Conservation (phyloP, 768 basidiomycete species). For the Brasilioporus rufonigricans region DNA sequence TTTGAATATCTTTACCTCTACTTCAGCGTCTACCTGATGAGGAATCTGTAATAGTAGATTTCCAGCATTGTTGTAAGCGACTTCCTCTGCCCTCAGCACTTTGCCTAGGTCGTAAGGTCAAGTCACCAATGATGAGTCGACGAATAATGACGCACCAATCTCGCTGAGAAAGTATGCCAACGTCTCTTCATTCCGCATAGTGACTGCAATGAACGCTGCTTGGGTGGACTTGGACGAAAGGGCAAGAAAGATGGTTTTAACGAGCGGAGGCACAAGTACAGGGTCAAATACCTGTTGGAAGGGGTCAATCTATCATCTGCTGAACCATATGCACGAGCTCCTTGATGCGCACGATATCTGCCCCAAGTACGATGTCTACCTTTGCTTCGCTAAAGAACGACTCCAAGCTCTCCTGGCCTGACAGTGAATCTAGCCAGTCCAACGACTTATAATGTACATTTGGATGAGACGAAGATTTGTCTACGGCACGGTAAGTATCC, state of each 20-base stretch:
- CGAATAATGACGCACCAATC: constrained; percentile 24
- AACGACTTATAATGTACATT: constrained; percentile 44
- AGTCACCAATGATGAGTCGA: neutral
- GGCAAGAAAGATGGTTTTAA: constrained; percentile 42
- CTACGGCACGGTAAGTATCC: constrained; percentile 33
- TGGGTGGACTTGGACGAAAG: constrained; percentile 20
- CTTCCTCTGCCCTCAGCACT: constrained; percentile 27
- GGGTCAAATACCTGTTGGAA: constrained; percentile 64
- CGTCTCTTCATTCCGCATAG: constrained; percentile 55
- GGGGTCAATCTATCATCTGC: neutral
- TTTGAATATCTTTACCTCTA: constrained; percentile 45
- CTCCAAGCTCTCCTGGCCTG: constrained; percentile 20
- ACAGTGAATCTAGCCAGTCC: constrained; percentile 67
- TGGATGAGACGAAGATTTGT: constrained; percentile 51
- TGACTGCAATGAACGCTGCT: constrained; percentile 39
- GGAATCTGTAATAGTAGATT: constrained; percentile 24
- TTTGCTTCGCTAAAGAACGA: constrained; percentile 39
- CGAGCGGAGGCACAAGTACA: constrained; percentile 53
- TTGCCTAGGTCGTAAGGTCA: constrained; percentile 12
- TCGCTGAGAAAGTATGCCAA: constrained; percentile 41
- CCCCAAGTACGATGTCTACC: constrained; percentile 64
- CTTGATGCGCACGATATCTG: constrained; percentile 53
- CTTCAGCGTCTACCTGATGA: constrained; percentile 34
- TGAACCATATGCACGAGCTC: neutral
- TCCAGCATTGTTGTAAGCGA: constrained; percentile 16